These are phyloP conservation scores for Chaetomium sp. DNA, from an alignment of 2,329 filamentous ascomycete species.

Conservation along the genomic window DNA sequence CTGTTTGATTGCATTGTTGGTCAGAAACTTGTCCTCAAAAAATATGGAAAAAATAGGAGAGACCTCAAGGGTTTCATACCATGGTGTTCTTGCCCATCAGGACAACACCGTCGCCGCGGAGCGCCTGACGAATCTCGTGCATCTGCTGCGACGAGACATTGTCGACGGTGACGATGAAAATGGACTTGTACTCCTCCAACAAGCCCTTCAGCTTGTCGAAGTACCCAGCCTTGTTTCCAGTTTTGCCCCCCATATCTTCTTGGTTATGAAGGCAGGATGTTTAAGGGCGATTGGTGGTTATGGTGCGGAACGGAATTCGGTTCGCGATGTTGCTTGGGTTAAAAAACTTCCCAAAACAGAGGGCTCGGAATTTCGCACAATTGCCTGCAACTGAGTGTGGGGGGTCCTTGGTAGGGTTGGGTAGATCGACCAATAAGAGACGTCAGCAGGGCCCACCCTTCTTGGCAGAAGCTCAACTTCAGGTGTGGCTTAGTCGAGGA, in stretches of 20 bases:
- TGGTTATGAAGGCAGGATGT: conserved; percentile 96
- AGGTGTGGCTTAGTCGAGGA: not conserved
- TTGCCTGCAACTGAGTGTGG: conserved; percentile 19
- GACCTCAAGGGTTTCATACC: conserved; percentile 44
- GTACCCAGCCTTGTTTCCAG: conserved; percentile 88
- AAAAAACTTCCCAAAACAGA: conserved; percentile 17
- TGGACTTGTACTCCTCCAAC: conserved; percentile 91
- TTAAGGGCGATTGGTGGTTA: conserved; percentile 66
- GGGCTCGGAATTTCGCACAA: conserved; percentile 22
- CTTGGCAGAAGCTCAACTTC: not conserved
- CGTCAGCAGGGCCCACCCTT: not conserved
- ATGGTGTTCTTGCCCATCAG: conserved; percentile 99
- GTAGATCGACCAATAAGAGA: conserved; percentile 16
- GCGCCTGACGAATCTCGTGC: conserved; percentile 96
- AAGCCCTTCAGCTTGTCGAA: conserved; percentile 99
- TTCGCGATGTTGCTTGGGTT: conserved; percentile 14
- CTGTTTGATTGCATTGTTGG: conserved; percentile 35
- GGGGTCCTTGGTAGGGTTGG: conserved; percentile 20
- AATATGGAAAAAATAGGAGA: not conserved
- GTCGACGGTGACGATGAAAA: conserved; percentile 97
- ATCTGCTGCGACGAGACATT: conserved; percentile 99
- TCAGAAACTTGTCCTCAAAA: conserved; percentile 2
- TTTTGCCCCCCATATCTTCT: conserved; percentile 99
- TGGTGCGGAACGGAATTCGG: conserved; percentile 15
- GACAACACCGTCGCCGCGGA: conserved; percentile 88